These are phyloP conservation scores for Boechera retrofracta DNA, from an alignment of 345 rosid genomes.

Conservation along the genomic window DNA sequence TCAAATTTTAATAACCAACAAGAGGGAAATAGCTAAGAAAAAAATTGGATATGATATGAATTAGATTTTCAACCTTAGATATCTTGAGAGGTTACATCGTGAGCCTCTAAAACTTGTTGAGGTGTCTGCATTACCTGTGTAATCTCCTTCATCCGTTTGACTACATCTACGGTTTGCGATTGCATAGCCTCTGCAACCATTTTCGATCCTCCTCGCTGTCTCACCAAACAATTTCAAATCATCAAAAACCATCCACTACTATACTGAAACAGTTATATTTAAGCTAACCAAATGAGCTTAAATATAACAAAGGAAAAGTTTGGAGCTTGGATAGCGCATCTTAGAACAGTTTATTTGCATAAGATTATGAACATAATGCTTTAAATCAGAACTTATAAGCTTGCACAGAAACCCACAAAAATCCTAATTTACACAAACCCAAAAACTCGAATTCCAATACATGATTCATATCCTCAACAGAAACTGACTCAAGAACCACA, in stretches of 20 bases:
- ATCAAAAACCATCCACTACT: background rate
- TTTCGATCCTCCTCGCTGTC: conserved; percentile 83
- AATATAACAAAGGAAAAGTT: background rate
- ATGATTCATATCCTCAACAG: background rate
- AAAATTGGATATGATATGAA: background rate
- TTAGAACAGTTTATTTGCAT: background rate
- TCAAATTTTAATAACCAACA: conserved; percentile 1
- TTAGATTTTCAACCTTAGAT: conserved; percentile 56
- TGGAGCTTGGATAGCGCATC: background rate
- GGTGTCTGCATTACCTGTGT: conserved; percentile 81
- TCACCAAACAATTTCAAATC: background rate
- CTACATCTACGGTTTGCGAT: conserved; percentile 73
- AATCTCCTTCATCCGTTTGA: conserved; percentile 90
- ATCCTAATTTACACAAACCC: background rate
- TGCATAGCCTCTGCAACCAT: conserved; percentile 98
- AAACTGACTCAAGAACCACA: background rate
- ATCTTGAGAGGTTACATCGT: conserved; percentile 70
- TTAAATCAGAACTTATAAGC: background rate
- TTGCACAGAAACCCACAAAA: background rate
- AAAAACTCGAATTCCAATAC: background rate
- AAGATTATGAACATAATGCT: background rate
- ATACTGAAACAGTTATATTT: background rate
- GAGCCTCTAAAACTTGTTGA: conserved; percentile 69
- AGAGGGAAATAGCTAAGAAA: background rate
- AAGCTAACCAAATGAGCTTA: background rate